Evolutionary conservation across 768 basidiomycete genomes (phyloP).

Genomic region (Amanita pallidorosea): DNA sequence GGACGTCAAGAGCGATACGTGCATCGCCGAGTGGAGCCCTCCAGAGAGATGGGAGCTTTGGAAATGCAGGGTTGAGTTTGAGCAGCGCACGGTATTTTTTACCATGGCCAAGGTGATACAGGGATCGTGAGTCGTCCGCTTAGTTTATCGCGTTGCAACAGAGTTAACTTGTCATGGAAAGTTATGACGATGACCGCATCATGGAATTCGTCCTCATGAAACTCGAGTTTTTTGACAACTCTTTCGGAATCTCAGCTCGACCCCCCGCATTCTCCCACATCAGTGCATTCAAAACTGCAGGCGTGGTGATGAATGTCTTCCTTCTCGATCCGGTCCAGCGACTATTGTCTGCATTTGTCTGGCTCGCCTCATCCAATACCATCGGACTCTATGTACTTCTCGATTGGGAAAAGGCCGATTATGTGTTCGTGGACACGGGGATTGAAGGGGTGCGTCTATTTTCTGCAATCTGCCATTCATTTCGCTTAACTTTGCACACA

Average conservation of each 20-base stretch:
- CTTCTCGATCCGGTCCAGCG: slow-evolving; percentile 54
- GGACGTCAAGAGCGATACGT: slow-evolving; percentile 53
- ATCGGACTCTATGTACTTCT: slow-evolving; percentile 53
- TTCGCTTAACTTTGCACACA: not conserved
- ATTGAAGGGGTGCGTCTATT: slow-evolving; percentile 53
- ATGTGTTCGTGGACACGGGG: slow-evolving; percentile 65
- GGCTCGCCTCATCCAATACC: slow-evolving; percentile 42
- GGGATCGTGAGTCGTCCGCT: slow-evolving; percentile 29
- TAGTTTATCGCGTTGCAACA: not conserved
- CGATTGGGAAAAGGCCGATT: slow-evolving; percentile 57
- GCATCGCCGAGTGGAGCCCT: slow-evolving; percentile 63
- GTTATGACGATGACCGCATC: slow-evolving; percentile 48
- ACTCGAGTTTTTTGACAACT: slow-evolving; percentile 44
- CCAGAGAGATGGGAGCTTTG: slow-evolving; percentile 57
- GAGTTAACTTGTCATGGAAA: slow-evolving; percentile 10
- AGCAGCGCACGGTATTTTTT: slow-evolving; percentile 59
- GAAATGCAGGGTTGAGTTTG: slow-evolving; percentile 74
- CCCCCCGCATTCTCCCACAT: slow-evolving; percentile 47
- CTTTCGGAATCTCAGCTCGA: slow-evolving; percentile 20
- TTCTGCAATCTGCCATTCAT: slow-evolving; percentile 2
- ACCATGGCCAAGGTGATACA: slow-evolving; percentile 60
- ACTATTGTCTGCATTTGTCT: slow-evolving; percentile 61
- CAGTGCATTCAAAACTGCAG: slow-evolving; percentile 52
- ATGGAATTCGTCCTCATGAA: slow-evolving; percentile 70
- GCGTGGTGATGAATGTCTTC: slow-evolving; percentile 72